Evolutionary conservation across 805 yeast species (phyloP).

Genomic region (Candida maesae): DNA sequence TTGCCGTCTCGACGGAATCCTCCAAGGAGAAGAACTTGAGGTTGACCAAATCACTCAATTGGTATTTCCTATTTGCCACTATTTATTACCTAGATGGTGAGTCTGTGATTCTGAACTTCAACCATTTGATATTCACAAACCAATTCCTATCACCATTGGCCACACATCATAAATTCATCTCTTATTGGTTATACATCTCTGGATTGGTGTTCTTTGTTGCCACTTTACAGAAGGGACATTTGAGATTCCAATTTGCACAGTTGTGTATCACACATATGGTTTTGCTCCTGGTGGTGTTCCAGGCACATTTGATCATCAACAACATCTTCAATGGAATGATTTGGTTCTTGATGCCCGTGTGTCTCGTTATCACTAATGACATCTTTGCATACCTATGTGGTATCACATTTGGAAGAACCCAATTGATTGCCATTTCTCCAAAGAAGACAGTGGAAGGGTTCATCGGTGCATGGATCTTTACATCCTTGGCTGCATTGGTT

Average conservation of each 20-base stretch:
- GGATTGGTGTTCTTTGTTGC: constrained; percentile 91
- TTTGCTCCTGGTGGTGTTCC: constrained; percentile 81
- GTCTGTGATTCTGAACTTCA: constrained; percentile 66
- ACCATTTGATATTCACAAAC: constrained; percentile 46
- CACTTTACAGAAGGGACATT: constrained; percentile 82
- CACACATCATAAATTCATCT: constrained; percentile 75
- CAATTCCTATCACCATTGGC: constrained; percentile 55
- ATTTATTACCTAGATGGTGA: constrained; percentile 88
- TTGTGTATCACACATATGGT: constrained; percentile 94
- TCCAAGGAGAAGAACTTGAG: constrained; percentile 81
- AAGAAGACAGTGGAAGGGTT: constrained; percentile 98
- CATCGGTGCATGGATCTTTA: constrained; percentile 95
- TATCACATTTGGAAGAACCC: constrained; percentile 91
- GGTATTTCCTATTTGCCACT: constrained; percentile 89
- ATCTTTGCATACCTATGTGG: constrained; percentile 97
- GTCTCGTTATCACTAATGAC: constrained; percentile 89
- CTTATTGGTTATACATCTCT: constrained; percentile 77
- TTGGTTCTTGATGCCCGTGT: constrained; percentile 92
- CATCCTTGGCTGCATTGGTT: constrained; percentile 67
- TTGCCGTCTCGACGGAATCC: constrained; percentile 75
- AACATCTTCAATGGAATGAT: constrained; percentile 87
- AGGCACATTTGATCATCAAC: constrained; percentile 87
- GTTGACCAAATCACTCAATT: constrained; percentile 76
- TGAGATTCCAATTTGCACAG: constrained; percentile 91
- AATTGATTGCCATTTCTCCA: constrained; percentile 89